Percentiles rank a stretch among this genome's conserved stretches.
phyloP scores from a whole-genome alignment of 352 stramenopile genomes.

The Sclerospora graminicola region DNA sequence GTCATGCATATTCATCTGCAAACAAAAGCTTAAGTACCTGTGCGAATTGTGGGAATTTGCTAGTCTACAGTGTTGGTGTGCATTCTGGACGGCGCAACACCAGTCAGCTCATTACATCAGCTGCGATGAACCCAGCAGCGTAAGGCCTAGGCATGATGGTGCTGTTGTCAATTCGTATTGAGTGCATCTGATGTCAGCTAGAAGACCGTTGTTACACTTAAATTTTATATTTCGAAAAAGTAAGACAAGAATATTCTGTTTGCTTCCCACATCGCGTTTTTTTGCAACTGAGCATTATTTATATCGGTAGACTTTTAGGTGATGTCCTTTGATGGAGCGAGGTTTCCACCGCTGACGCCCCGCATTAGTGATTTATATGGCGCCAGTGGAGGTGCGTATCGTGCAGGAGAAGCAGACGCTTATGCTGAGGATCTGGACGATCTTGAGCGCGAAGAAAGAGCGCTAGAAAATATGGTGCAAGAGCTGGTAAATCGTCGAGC shows the following conservation, averaged over 20 bases:
- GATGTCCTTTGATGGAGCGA: slow-evolving; percentile 11
- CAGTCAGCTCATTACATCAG: slow-evolving; percentile 30
- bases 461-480: slow-evolving; percentile 38
- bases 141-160: too few relatives aligned
- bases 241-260: too few relatives aligned
- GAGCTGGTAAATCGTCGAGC: slow-evolving; percentile 40
- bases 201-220: too few relatives aligned
- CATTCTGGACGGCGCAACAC: slow-evolving; percentile 56
- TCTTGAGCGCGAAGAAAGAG: slow-evolving; percentile 45
- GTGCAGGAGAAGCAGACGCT: slow-evolving; percentile 34
- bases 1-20: slow-evolving; percentile 37
- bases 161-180: too few relatives aligned
- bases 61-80: slow-evolving; percentile 65
- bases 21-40: slow-evolving; percentile 27
- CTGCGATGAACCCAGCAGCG: slow-evolving; percentile 6
- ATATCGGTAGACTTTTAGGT: background rate
- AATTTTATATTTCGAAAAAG: too few relatives aligned
- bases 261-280: too few relatives aligned
- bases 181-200: too few relatives aligned
- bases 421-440: slow-evolving; percentile 39
- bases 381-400: slow-evolving; percentile 25
- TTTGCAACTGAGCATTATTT: too few relatives aligned
- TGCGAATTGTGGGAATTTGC: slow-evolving; percentile 40
- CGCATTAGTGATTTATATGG: slow-evolving; percentile 54
- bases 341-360: slow-evolving; percentile 29